Evolutionary conservation across 2,329 filamentous ascomycete species (phyloP).

Genomic region (Sphaerulina musiva): DNA sequence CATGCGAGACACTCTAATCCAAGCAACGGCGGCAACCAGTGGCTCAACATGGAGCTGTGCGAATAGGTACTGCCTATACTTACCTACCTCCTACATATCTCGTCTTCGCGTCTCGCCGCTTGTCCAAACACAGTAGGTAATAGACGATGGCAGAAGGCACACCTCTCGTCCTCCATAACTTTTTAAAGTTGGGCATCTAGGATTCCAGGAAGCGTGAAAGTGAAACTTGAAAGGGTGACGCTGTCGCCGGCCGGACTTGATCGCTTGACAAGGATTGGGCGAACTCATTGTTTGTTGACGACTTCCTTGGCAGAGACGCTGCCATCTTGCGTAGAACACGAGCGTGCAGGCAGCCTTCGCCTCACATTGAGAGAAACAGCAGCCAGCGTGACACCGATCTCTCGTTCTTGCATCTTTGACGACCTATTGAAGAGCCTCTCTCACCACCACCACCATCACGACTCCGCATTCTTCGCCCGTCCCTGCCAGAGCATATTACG

Average conservation of each 20-base stretch:
- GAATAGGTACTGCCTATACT: background rate
- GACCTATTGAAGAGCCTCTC: too few relatives aligned
- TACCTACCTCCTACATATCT: background rate
- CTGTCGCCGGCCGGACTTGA: background rate
- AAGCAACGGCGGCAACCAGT: background rate
- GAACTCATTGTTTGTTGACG: background rate
- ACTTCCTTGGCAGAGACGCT: background rate
- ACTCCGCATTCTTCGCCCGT: background rate
- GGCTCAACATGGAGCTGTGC: background rate
- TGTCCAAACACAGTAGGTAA: background rate
- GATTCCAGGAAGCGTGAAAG: background rate
- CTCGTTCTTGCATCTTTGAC: background rate
- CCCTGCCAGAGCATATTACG: background rate
- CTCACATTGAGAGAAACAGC: background rate
- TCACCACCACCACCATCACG: too few relatives aligned
- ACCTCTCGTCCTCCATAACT: background rate
- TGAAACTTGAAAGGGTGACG: background rate
- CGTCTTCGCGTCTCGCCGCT: slow-evolving; percentile 2
- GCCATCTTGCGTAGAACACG: background rate
- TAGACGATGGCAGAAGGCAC: background rate
- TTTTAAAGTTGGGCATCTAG: background rate
- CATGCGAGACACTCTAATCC: background rate
- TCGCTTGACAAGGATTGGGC: too few relatives aligned
- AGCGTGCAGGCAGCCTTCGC: too few relatives aligned
- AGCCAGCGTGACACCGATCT: background rate